phyloP scores from a whole-genome alignment of 176 grass and related monocot genomes.

The Stipa capillata region DNA sequence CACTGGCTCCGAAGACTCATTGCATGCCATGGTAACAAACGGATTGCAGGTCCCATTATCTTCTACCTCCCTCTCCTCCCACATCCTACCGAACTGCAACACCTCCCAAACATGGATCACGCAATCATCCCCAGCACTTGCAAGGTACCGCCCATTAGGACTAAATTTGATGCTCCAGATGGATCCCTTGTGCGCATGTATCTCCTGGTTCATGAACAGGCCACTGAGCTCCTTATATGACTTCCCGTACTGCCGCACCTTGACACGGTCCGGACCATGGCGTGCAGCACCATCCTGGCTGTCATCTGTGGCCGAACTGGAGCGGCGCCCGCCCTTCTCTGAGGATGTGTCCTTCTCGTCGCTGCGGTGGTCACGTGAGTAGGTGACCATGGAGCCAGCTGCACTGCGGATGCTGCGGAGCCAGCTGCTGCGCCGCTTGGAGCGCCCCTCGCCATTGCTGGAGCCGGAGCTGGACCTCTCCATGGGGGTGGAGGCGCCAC shows the following conservation, averaged over 20 bases:
- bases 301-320: slow-evolving; percentile 82
- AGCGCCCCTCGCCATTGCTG: slow-evolving; percentile 36
- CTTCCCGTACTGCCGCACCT: slow-evolving; percentile 73
- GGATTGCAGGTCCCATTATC: slow-evolving; percentile 49
- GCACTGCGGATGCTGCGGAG: slow-evolving; percentile 61
- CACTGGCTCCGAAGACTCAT: slow-evolving; percentile 26
- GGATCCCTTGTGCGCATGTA: slow-evolving; percentile 76
- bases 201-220: slow-evolving; percentile 79
- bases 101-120: slow-evolving; percentile 96
- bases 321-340: slow-evolving; percentile 64
- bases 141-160: slow-evolving; percentile 77
- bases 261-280: slow-evolving; percentile 50
- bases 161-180: slow-evolving; percentile 96
- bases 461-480: slow-evolving; percentile 40
- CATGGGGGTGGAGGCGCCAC: slow-evolving; percentile 28
- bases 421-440: slow-evolving; percentile 56
- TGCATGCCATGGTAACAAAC: slow-evolving; percentile 30
- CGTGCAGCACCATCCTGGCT: slow-evolving; percentile 58
- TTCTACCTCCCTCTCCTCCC: slow-evolving; percentile 22
- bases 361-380: slow-evolving; percentile 46
- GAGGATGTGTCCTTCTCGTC: slow-evolving; percentile 74
- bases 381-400: slow-evolving; percentile 39
- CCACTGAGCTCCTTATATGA: slow-evolving; percentile 72
- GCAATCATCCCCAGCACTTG: slow-evolving; percentile 82
- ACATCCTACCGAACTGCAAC: slow-evolving; percentile 42